These are phyloP conservation scores for Biscutella laevigata DNA, from an alignment of 441 rosid species.

Conservation along the genomic window DNA sequence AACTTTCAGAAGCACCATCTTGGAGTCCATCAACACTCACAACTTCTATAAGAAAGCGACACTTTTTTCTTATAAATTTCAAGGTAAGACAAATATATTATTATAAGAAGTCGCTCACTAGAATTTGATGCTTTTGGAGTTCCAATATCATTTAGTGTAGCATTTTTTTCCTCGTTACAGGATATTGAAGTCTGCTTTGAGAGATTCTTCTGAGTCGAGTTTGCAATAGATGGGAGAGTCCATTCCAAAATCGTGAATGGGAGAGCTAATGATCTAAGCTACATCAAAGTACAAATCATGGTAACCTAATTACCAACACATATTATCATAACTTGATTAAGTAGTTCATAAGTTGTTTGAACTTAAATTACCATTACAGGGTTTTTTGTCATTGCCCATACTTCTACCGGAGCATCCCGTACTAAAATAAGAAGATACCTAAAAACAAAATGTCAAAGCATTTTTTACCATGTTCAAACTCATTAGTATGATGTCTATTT, in stretches of 20 bases:
- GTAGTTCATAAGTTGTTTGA: not conserved
- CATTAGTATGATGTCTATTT: too few relatives aligned
- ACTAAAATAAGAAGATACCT: conserved; percentile 89
- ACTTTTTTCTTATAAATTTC: conserved; percentile 13
- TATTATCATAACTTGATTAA: not conserved
- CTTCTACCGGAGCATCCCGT: conserved; percentile 90
- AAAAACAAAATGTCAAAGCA: not conserved
- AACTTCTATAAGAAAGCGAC: conserved; percentile 26
- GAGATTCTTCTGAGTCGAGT: conserved; percentile 42
- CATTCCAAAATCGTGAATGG: conserved; percentile 92
- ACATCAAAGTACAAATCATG: conserved; percentile 44
- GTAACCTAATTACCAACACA: conserved; percentile 26
- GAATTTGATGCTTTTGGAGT: conserved; percentile 49
- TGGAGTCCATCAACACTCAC: conserved; percentile 43
- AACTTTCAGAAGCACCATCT: conserved; percentile 72
- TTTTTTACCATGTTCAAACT: too few relatives aligned
- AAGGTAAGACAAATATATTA: not conserved
- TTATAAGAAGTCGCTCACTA: conserved; percentile 34
- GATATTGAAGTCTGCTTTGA: conserved; percentile 41
- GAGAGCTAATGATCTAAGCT: conserved; percentile 98
- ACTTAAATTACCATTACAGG: conserved; percentile 61
- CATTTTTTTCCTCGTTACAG: conserved; percentile 30
- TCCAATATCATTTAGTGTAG: conserved; percentile 35
- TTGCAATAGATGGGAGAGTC: conserved; percentile 88
- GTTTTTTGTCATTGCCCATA: conserved; percentile 90